Conservation (phyloP, 345 rosid genomes). For the Rhodamnia rubescens region DNA sequence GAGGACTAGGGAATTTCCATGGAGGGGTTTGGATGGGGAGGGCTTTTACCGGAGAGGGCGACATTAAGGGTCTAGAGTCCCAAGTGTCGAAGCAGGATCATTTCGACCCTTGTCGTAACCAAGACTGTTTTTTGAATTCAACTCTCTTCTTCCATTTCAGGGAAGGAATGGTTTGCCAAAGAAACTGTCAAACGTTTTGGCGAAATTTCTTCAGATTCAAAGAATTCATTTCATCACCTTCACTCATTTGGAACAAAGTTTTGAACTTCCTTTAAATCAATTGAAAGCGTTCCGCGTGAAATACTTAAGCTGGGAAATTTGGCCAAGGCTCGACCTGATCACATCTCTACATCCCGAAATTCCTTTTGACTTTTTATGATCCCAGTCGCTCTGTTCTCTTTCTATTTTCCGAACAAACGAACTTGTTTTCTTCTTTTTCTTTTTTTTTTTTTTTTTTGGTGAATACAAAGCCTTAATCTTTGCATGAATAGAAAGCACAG, state of each 20-base stretch:
- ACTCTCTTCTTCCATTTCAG: neutral
- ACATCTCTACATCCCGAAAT: too few species aligned
- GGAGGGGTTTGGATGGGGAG: neutral
- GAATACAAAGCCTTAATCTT: too few species aligned
- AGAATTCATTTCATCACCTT: neutral
- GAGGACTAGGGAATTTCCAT: neutral
- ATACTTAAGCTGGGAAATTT: neutral
- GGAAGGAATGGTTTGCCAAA: neutral
- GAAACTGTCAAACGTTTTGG: neutral
- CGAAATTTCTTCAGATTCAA: neutral
- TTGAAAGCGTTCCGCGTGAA: neutral
- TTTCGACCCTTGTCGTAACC: neutral
- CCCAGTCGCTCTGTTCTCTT: too few species aligned
- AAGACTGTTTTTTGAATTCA: neutral
- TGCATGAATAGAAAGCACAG: too few species aligned
- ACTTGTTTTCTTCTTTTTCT: too few species aligned
- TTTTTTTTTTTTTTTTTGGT: too few species aligned
- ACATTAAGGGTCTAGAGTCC: neutral
- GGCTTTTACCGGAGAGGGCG: neutral
- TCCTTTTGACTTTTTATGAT: too few species aligned
- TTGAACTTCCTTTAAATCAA: neutral
- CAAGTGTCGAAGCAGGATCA: neutral
- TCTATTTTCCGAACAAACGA: too few species aligned
- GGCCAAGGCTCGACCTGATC: neutral
- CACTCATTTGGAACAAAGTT: neutral